phyloP scores from a whole-genome alignment of 345 rosid species.

The Bretschneidera sinensis region DNA sequence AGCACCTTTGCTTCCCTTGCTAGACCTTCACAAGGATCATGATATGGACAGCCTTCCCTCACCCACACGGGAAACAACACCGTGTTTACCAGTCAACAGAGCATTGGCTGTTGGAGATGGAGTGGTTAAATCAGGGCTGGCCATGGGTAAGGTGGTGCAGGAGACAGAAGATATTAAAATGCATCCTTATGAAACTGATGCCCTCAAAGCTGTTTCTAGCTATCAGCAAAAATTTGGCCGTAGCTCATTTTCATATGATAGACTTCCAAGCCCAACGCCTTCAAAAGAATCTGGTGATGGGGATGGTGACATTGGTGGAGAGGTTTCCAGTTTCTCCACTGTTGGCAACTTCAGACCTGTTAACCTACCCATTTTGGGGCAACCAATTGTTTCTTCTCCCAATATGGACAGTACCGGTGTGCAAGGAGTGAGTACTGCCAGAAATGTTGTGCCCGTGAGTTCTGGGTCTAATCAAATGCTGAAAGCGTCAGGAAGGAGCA shows the following conservation, averaged over 20 bases:
- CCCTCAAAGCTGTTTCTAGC: constrained; percentile 64
- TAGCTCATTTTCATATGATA: constrained; percentile 36
- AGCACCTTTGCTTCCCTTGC: constrained; percentile 56
- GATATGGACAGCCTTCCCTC: constrained; percentile 95
- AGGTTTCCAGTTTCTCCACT: constrained; percentile 51
- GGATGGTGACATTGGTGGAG: constrained; percentile 56
- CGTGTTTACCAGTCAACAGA: constrained; percentile 38
- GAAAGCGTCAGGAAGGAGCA: constrained; percentile 62
- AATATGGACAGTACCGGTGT: constrained; percentile 17
- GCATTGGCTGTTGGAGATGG: constrained; percentile 33
- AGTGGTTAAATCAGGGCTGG: constrained; percentile 27
- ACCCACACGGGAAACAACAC: constrained; percentile 74
- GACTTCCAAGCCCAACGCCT: constrained; percentile 97
- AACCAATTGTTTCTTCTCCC: constrained; percentile 23
- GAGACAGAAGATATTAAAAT: constrained; percentile 31
- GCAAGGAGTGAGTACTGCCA: constrained; percentile 26
- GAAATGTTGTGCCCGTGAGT: constrained; percentile 23
- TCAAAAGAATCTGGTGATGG: constrained; percentile 66
- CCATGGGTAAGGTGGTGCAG: constrained; percentile 30
- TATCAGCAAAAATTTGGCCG: constrained; percentile 75
- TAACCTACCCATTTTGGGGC: constrained; percentile 24
- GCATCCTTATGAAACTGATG: constrained; percentile 71
- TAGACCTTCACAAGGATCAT: constrained; percentile 93
- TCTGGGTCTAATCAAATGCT: constrained; percentile 31
- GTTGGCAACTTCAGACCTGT: constrained; percentile 19